Percentiles rank a stretch among this genome's conserved stretches.
Evolutionary conservation across 306 rosid species (phyloP).

Genomic region (Vigna reflexopilosa): DNA sequence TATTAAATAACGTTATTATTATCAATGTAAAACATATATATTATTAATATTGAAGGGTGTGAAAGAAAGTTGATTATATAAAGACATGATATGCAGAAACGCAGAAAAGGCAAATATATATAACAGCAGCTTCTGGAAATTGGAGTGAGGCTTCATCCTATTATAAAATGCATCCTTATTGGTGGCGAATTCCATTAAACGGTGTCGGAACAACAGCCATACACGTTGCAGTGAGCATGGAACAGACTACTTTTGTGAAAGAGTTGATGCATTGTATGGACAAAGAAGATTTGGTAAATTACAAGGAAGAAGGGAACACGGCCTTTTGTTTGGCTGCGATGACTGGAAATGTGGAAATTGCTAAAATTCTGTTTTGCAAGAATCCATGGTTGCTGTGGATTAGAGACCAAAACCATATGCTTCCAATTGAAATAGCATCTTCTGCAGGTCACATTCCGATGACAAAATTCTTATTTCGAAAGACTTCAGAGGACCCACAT

Average conservation of each 20-base stretch:
- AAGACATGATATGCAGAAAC: slow-evolving; percentile 12
- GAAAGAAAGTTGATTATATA: no score
- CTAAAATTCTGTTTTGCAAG: background rate
- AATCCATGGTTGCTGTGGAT: background rate
- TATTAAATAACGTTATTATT: background rate
- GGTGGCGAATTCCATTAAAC: background rate
- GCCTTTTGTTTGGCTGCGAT: slow-evolving; percentile 35
- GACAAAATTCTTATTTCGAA: slow-evolving; percentile 1
- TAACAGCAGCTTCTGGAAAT: background rate
- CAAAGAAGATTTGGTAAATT: background rate
- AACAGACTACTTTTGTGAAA: background rate
- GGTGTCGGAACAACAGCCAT: background rate
- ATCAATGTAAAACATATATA: no score
- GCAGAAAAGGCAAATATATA: background rate
- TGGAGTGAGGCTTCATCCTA: slow-evolving; percentile 1
- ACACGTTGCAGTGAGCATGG: slow-evolving; percentile 36
- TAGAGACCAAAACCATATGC: background rate
- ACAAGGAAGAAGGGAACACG: slow-evolving; percentile 12
- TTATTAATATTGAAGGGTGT: no score
- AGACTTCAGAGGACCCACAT: background rate
- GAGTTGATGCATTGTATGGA: background rate
- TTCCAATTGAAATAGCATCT: slow-evolving; percentile 39
- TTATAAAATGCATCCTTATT: background rate
- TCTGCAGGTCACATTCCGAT: slow-evolving; percentile 18
- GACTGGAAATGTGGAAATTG: slow-evolving; percentile 33